Evolutionary conservation across 768 basidiomycete genomes (phyloP), one percentile per base, ranked within the genome.

Genomic region (Kwoniella bestiolae): DNA sequence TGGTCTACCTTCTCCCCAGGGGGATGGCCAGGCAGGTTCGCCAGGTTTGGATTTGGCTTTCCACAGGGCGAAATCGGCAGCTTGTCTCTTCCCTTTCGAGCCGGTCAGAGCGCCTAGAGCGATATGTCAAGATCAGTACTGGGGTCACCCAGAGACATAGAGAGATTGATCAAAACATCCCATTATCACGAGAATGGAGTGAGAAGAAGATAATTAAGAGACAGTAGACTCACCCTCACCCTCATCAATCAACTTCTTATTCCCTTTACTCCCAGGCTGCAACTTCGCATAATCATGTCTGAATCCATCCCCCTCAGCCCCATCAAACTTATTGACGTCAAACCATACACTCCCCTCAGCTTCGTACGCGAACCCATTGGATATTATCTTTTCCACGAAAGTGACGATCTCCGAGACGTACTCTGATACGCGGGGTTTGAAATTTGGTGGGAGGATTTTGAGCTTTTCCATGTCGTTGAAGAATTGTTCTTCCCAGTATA

Each of bases 11-110:
- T 84, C 84, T 18, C 96, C 96, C 96, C 96, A 99, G 5, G 92
- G 90, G 11, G 94, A 96, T 0, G 89, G 87, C 95, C 96, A 99
- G 3, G 89, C 89, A 2, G 96, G 96, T 80, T 99, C 96, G 6
- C 96, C 96, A 2, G 92, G 87, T 83, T 94, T 95, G 31, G 92
- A 92, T 65, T 75, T 77, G 2, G 91, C 88, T 82, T 99, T 99
- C 96, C 96, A 99, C 12, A 99, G 84, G 4, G 96, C 96, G 81
- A 99, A 99, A 82, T 99, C 96, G 6, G 94, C 85, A 0, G 88
- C 80, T n/a, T 91, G 90, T 60, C 90, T 87, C 74, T 90, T 89
- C 9, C 89, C 88, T 21, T 82, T 82, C 35, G 85, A 85, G 2
- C 74, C 81, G 14, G 88, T 85, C 41, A 90, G 81, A 14, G 87